Evolutionary conservation across 2,329 filamentous ascomycete genomes (phyloP).

Genomic region (Dactylellina drechsleri): DNA sequence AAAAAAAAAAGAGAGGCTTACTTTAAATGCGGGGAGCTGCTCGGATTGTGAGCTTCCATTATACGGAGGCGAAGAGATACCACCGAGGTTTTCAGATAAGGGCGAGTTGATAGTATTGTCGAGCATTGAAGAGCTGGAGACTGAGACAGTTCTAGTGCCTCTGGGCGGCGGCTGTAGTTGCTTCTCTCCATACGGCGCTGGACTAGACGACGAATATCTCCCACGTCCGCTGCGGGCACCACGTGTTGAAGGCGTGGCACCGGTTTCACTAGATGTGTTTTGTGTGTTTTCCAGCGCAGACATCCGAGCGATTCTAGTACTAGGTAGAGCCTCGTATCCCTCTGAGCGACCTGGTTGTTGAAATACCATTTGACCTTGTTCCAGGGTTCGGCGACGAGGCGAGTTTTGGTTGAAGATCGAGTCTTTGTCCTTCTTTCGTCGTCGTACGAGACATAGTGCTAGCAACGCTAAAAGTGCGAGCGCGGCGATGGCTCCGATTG

Average conservation of each 20-base stretch:
- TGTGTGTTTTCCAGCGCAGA: slow-evolving; percentile 83
- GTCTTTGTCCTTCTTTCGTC: slow-evolving; percentile 69
- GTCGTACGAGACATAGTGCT: slow-evolving; percentile 72
- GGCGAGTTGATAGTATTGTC: slow-evolving; percentile 78
- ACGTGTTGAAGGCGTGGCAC: slow-evolving; percentile 65
- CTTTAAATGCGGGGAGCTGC: slow-evolving; percentile 91
- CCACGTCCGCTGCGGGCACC: slow-evolving; percentile 38
- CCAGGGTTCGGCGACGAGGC: slow-evolving; percentile 66
- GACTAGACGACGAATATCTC: slow-evolving; percentile 38
- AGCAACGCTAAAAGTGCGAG: slow-evolving; percentile 75
- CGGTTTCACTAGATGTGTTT: slow-evolving; percentile 47
- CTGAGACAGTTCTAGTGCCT: slow-evolving; percentile 81
- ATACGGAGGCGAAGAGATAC: slow-evolving; percentile 85
- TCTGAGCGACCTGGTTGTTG: slow-evolving; percentile 60
- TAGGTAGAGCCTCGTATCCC: slow-evolving; percentile 80
- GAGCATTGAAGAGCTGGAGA: slow-evolving; percentile 84
- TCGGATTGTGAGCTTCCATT: slow-evolving; percentile 91
- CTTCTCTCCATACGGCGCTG: slow-evolving; percentile 52
- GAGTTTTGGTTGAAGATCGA: slow-evolving; percentile 87
- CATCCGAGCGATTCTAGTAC: slow-evolving; percentile 93
- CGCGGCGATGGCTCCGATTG: slow-evolving; percentile 80
- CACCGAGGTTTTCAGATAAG: slow-evolving; percentile 71
- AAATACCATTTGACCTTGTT: slow-evolving; percentile 61
- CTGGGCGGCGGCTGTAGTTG: slow-evolving; percentile 58
- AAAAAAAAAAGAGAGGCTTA: no score